Conservation (phyloP, 2,329 filamentous ascomycete species). For the Sporothrix globosa region DNA sequence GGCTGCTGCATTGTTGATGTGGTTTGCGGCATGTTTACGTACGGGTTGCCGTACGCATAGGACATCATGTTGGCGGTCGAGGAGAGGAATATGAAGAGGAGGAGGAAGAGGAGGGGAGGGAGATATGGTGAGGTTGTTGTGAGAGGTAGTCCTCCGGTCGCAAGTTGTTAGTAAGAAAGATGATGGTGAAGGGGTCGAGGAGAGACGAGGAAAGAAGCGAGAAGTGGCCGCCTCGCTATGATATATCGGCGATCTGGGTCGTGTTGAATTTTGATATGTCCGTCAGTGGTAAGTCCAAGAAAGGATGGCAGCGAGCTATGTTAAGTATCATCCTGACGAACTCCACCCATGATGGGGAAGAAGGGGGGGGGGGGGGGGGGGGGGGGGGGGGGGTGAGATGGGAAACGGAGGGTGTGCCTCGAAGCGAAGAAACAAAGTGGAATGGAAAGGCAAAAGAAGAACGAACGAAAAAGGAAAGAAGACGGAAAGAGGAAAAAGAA, state of each 20-base stretch:
- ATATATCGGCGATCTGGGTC: conserved; percentile 24
- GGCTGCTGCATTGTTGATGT: conserved; percentile 16
- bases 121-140: background rate
- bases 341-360: conserved; percentile 30
- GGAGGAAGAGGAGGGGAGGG: background rate
- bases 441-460: conserved; percentile 28
- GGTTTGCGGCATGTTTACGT: conserved; percentile 40
- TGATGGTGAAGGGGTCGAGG: background rate
- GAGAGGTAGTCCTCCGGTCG: background rate
- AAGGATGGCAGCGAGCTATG: conserved; percentile 26
- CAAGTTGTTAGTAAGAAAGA: background rate
- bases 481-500: conserved; percentile 19
- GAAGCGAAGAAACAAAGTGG: conserved; percentile 28
- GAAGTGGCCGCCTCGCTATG: conserved; percentile 9
- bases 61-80: conserved; percentile 35
- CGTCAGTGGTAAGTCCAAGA: conserved; percentile 12
- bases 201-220: background rate
- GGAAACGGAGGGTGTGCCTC: conserved; percentile 8
- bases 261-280: conserved; percentile 12
- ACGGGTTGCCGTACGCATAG: conserved; percentile 40
- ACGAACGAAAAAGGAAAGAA: conserved; percentile 16
- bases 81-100: background rate
- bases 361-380: conserved; percentile 23
- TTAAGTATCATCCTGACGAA: conserved; percentile 35
- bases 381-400: conserved; percentile 22